Percentiles rank a stretch among this genome's conserved stretches.
phyloP scores from a whole-genome alignment of 192 early-diverging fungal genomes.

The Funneliformis geosporum region DNA sequence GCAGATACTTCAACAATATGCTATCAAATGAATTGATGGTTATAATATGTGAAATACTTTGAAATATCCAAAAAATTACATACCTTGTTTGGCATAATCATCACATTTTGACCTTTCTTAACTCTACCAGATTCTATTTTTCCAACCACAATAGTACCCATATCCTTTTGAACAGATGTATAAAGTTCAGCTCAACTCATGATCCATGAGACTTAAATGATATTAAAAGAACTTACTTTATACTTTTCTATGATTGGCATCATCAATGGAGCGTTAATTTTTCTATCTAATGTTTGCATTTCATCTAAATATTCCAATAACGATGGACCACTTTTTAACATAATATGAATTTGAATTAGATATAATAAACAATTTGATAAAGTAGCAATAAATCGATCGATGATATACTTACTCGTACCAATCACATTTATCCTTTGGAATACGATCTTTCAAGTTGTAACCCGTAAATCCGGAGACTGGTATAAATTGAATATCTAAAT shows the following conservation, averaged over 20 bases:
- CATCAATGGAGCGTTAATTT: slow-evolving; percentile 84
- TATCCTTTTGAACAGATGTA: slow-evolving; percentile 60
- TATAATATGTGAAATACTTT: neutral
- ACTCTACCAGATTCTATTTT: slow-evolving; percentile 95
- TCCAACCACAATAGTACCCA: slow-evolving; percentile 94
- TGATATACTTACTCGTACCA: slow-evolving; percentile 62
- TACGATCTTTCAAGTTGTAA: slow-evolving; percentile 90
- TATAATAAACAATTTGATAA: neutral
- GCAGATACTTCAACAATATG: slow-evolving; percentile 67
- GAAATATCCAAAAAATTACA: neutral
- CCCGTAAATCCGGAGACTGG: slow-evolving; percentile 98
- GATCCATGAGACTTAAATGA: neutral
- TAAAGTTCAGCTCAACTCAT: neutral
- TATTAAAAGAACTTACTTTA: slow-evolving; percentile 50
- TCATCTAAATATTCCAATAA: slow-evolving; percentile 86
- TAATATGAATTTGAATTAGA: neutral
- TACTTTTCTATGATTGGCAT: slow-evolving; percentile 96
- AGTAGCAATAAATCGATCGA: neutral
- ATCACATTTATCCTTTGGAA: slow-evolving; percentile 57
- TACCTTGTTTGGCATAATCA: slow-evolving; percentile 95
- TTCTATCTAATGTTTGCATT: slow-evolving; percentile 82
- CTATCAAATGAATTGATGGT: neutral
- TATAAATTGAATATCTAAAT: slow-evolving; percentile 77
- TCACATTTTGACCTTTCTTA: slow-evolving; percentile 80
- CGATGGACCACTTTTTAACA: slow-evolving; percentile 65